Conservation (phyloP, 352 stramenopile genomes). For the Globisporangium megalacanthum region DNA sequence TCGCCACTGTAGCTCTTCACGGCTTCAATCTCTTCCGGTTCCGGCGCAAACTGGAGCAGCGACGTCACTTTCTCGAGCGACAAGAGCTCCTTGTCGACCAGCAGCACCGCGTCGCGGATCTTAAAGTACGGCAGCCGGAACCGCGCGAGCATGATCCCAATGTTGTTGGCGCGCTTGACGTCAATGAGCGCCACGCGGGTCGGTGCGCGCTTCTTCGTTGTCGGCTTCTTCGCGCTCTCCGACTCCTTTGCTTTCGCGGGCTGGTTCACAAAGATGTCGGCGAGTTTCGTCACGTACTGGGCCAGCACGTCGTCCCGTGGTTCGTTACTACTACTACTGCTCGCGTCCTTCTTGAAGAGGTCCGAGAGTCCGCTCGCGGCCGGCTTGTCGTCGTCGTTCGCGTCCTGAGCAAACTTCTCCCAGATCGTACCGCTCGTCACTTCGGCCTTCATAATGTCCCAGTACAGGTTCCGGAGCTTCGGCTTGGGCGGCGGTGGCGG, state of each 20-base stretch:
- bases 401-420: conserved; percentile 43
- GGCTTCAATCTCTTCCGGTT: too few relatives aligned
- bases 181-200: conserved; percentile 79
- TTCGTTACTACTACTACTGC: conserved; percentile 1
- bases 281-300: conserved; percentile 62
- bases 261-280: conserved; percentile 82
- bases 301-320: conserved; percentile 39
- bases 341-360: too few relatives aligned
- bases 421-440: conserved; percentile 64
- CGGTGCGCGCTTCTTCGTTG: conserved; percentile 45
- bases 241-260: conserved; percentile 50
- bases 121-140: conserved; percentile 80
- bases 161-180: conserved; percentile 82
- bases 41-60: too few relatives aligned
- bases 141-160: conserved; percentile 81
- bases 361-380: too few relatives aligned
- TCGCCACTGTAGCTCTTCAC: too few relatives aligned
- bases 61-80: conserved; percentile 41
- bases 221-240: conserved; percentile 34
- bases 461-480: conserved; percentile 82
- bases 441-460: conserved; percentile 66
- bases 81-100: conserved; percentile 73
- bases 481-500: conserved; percentile 54
- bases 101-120: conserved; percentile 68
- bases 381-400: background rate